These are phyloP conservation scores for Trichocomaceae sp. DNA, from an alignment of 2,329 filamentous ascomycete species.

Conservation along the genomic window DNA sequence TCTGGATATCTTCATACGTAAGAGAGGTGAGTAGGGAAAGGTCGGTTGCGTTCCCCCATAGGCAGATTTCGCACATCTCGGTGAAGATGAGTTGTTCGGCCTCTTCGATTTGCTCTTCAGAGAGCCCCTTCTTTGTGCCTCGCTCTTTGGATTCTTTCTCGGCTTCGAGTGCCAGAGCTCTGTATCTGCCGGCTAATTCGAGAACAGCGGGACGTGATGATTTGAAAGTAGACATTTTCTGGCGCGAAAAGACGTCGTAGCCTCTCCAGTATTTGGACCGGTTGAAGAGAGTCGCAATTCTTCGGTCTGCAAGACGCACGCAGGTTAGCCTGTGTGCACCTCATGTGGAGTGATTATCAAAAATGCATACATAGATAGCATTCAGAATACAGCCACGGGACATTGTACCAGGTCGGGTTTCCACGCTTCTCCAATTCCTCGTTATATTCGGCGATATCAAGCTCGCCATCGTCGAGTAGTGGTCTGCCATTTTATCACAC, in stretches of 20 bases:
- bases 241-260: conserved; percentile 83
- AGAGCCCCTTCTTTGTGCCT: conserved; percentile 15
- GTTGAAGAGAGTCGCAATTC: conserved; percentile 71
- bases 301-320: conserved; percentile 46
- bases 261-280: conserved; percentile 74
- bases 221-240: conserved; percentile 87
- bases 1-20: conserved; percentile 93
- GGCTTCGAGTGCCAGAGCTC: conserved; percentile 63
- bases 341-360: background rate
- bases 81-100: conserved; percentile 73
- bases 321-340: conserved; percentile 19
- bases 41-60: conserved; percentile 97
- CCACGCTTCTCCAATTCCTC: conserved; percentile 70
- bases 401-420: conserved; percentile 71
- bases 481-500: conserved; percentile 45
- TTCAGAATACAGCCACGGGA: conserved; percentile 84
- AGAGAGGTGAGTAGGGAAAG: conserved; percentile 83
- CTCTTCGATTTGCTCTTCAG: conserved; percentile 49
- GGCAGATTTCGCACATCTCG: conserved; percentile 93
- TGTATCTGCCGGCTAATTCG: conserved; percentile 73
- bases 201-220: conserved; percentile 82
- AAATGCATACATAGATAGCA: conserved; percentile 67
- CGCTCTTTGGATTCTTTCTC: conserved; percentile 42
- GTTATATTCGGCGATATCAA: conserved; percentile 78
- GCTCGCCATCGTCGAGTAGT: conserved; percentile 66